Evolutionary conservation across 805 yeast species (phyloP), one percentile per base, ranked within the genome.

Genomic region (Wickerhamiella qilinensis): DNA sequence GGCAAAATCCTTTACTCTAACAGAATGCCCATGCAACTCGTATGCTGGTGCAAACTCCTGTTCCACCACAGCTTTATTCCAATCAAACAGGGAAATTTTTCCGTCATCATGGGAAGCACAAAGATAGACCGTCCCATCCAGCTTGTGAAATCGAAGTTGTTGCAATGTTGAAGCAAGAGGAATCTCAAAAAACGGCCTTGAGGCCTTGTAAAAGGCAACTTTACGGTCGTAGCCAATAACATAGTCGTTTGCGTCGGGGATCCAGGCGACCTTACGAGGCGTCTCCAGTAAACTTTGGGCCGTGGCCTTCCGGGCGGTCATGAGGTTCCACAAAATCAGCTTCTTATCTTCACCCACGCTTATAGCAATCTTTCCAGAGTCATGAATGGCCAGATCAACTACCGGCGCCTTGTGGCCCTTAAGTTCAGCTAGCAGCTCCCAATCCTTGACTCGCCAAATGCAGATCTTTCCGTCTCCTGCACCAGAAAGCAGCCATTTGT

Each of bases 221-320:
- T 73, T 75, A 46, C 70, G 72, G 48, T 73, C 58, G 46, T 80
- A 69, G 0, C 86, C 95, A 40, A 91, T 84, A 20, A 76, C 66
- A 51, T 84, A 86, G 47, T 67, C 65, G 32, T 70, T 69, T n/a
- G 94, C 94, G 31, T 60, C 61, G 2, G 62, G 48, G 11, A 75
- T 59, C 91, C 93, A 84, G 37, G 44, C 37, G 16, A 62, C 63
- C 37, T 44, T 31, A 50, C 53, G 33, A 36, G 59, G 42, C 21
- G 38, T 27, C 29, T 37, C 33, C 33, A 41, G 29, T 14, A 63
- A 46, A 32, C 80, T 85, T 58, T 86, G 62, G 9, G 71, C 66
- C 1, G 94, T 86, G 16, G 97, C 97, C 58, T 85, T 86, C 55
- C 82, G 81, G 12, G 84, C 91, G 1, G 96, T 88, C 97, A 91